phyloP scores from a whole-genome alignment of 2,329 filamentous ascomycete species.

The Aschersonia sp. region DNA sequence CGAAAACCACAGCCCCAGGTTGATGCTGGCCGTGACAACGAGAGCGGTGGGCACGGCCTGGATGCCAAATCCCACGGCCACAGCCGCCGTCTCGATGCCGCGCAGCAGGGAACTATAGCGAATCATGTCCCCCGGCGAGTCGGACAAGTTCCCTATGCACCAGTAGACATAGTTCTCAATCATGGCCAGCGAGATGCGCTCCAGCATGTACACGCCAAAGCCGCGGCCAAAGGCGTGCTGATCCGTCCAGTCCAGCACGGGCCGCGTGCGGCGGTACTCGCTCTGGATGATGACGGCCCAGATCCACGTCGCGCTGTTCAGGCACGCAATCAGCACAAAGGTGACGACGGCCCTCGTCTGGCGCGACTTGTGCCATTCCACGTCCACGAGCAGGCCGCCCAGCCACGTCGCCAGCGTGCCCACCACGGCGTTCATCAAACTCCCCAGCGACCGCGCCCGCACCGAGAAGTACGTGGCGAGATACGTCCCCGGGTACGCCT shows the following conservation, averaged over 20 bases:
- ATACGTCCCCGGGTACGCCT: conserved; percentile 27
- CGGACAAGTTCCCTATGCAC: conserved; percentile 29
- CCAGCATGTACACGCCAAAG: conserved; percentile 26
- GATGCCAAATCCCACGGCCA: conserved; percentile 26
- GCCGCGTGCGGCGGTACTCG: conserved; percentile 26
- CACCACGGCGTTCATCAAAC: conserved; percentile 18
- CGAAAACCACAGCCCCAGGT: conserved; percentile 23
- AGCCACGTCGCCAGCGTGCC: conserved; percentile 21
- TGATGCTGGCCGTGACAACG: conserved; percentile 28
- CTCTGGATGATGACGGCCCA: conserved; percentile 32
- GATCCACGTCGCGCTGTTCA: conserved; percentile 30
- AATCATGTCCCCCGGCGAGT: conserved; percentile 27
- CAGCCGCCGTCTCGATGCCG: conserved; percentile 25
- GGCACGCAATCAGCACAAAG: conserved; percentile 22
- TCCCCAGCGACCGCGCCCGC: conserved; percentile 29
- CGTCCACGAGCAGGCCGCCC: conserved; percentile 18
- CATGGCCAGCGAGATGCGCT: conserved; percentile 21
- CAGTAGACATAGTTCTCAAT: conserved; percentile 31
- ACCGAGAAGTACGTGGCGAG: conserved; percentile 22
- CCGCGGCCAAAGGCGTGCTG: conserved; percentile 20
- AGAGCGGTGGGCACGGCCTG: conserved; percentile 27
- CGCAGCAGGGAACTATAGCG: conserved; percentile 27
- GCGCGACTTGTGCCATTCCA: conserved; percentile 21
- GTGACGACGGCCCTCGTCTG: conserved; percentile 23
- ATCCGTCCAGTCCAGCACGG: conserved; percentile 27